Conservation (phyloP, 2,329 filamentous ascomycete genomes). For the Drechslerella dactyloides region DNA sequence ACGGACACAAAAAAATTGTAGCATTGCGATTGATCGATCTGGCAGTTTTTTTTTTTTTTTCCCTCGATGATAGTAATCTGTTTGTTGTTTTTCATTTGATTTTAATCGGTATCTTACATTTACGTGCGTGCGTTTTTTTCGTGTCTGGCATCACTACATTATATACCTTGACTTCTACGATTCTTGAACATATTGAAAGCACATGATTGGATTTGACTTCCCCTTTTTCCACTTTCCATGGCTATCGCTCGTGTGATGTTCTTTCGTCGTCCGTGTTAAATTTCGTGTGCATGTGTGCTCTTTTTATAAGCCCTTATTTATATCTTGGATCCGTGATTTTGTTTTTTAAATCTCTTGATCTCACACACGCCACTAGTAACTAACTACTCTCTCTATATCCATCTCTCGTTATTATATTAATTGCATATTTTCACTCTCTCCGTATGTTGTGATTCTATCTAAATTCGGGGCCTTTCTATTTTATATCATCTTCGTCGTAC, state of each 20-base stretch:
- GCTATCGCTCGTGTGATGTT: not conserved
- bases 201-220: slow-evolving; percentile 5
- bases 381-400: too few relatives aligned
- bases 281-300: too few relatives aligned
- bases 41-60: slow-evolving; percentile 14
- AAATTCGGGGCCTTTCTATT: too few relatives aligned
- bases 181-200: slow-evolving; percentile 50
- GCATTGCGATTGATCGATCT: slow-evolving; percentile 33
- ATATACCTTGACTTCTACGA: slow-evolving; percentile 23
- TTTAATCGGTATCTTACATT: not conserved
- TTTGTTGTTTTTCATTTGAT: not conserved
- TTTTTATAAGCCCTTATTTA: too few relatives aligned
- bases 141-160: slow-evolving; percentile 25
- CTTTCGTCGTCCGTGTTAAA: not conserved
- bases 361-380: too few relatives aligned
- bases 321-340: too few relatives aligned
- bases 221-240: not conserved
- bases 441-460: too few relatives aligned
- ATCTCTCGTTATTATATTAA: too few relatives aligned
- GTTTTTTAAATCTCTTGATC: too few relatives aligned
- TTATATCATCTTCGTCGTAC: too few relatives aligned
- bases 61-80: not conserved
- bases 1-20: slow-evolving; percentile 31
- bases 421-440: too few relatives aligned
- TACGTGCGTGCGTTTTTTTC: not conserved